These are phyloP conservation scores for Microthlaspi erraticum DNA, from an alignment of 345 rosid genomes.

Conservation along the genomic window DNA sequence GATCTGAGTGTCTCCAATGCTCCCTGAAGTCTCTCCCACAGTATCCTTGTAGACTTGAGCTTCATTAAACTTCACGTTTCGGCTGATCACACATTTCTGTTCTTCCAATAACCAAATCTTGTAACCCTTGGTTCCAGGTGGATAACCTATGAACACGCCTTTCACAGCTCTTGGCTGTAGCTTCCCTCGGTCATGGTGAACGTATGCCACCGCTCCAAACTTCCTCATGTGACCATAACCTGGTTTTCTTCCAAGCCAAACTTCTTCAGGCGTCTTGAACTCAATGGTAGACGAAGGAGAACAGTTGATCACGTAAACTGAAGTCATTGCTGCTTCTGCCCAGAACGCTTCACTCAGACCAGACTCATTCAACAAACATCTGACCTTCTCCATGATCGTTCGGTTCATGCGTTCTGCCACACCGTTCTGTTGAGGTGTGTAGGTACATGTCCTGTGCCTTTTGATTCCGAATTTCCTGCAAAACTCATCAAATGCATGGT, in stretches of 20 bases:
- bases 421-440: background rate
- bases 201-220: background rate
- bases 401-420: background rate
- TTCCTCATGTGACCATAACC: background rate
- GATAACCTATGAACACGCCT: too few species aligned
- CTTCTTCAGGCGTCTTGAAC: background rate
- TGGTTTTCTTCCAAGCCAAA: background rate
- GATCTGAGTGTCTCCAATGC: too few species aligned
- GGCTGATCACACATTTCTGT: too few species aligned
- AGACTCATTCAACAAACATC: background rate
- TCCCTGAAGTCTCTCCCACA: too few species aligned
- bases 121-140: too few species aligned
- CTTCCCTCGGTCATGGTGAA: background rate
- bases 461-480: background rate
- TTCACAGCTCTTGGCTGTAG: background rate
- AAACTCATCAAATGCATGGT: background rate
- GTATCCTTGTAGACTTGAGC: too few species aligned
- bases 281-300: background rate
- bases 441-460: background rate
- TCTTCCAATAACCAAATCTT: too few species aligned
- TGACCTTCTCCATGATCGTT: background rate
- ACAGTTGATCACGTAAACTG: background rate
- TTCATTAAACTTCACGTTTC: too few species aligned
- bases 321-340: background rate
- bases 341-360: background rate